These are phyloP conservation scores for Paramecium pentaurelia DNA, from an alignment of 73 alveolate species.

Conservation along the genomic window DNA sequence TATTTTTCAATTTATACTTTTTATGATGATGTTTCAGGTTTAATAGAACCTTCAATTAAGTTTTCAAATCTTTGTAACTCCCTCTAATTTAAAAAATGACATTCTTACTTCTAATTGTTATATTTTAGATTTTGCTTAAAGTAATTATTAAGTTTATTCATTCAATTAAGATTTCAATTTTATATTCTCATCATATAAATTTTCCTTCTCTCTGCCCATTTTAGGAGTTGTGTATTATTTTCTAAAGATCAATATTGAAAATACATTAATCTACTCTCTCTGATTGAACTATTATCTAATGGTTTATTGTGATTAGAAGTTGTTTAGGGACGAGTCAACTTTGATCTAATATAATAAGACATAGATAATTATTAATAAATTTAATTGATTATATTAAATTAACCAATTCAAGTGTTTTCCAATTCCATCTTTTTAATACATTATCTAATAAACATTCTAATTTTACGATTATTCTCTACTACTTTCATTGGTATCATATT, in stretches of 20 bases:
- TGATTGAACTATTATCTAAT: neutral
- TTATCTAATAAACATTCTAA: conserved; percentile 22
- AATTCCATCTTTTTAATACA: conserved; percentile 4
- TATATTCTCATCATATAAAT: conserved; percentile 31
- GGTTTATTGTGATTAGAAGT: neutral
- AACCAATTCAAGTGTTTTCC: neutral
- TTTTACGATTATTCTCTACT: neutral
- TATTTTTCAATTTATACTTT: neutral
- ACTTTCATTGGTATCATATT: conserved; percentile 57
- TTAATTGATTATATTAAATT: neutral
- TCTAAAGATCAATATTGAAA: neutral
- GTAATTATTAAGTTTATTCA: neutral
- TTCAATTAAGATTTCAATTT: neutral
- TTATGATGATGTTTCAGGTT: neutral
- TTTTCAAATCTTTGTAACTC: conserved; percentile 37
- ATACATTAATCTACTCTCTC: neutral
- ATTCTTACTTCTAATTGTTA: neutral
- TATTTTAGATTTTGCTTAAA: neutral
- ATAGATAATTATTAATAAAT: too few relatives aligned
- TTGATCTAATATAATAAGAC: neutral
- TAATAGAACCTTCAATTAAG: neutral
- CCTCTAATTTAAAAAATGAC: neutral
- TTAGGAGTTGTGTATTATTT: conserved; percentile 1
- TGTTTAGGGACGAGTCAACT: neutral
- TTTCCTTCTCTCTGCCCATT: conserved; percentile 8